These are phyloP conservation scores for Penicillium verrucosum DNA, from an alignment of 2,329 filamentous ascomycete species.

Conservation along the genomic window DNA sequence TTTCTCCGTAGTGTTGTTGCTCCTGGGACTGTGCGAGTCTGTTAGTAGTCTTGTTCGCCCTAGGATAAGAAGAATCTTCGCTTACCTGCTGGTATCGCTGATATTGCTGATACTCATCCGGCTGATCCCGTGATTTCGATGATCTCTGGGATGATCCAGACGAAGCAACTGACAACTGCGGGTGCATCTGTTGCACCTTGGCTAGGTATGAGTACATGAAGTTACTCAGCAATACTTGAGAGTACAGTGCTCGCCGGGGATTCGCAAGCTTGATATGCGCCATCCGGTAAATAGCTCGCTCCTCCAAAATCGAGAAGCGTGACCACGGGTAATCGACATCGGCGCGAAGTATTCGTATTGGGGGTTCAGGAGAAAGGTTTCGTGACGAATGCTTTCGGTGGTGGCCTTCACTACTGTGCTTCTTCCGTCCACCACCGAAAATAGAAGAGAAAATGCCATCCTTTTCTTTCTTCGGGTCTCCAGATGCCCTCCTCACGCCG, in stretches of 20 bases:
- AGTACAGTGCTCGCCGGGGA: slow-evolving; percentile 83
- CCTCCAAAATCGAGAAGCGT: slow-evolving; percentile 88
- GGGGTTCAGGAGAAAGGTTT: slow-evolving; percentile 76
- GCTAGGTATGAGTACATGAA: slow-evolving; percentile 99
- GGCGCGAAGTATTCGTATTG: slow-evolving; percentile 68
- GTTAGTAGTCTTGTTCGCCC: slow-evolving; percentile 6
- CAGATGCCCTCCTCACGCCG: slow-evolving; percentile 65
- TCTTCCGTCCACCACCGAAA: slow-evolving; percentile 88
- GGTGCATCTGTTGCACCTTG: slow-evolving; percentile 98
- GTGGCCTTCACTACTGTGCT: slow-evolving; percentile 68
- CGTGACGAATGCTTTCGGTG: slow-evolving; percentile 72
- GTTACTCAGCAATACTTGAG: slow-evolving; percentile 93
- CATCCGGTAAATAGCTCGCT: slow-evolving; percentile 97
- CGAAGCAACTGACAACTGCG: slow-evolving; percentile 85
- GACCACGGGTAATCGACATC: slow-evolving; percentile 97
- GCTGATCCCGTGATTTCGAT: slow-evolving; percentile 38
- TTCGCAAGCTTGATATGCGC: slow-evolving; percentile 99
- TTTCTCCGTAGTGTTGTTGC: slow-evolving; percentile 39
- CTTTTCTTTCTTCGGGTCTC: slow-evolving; percentile 77
- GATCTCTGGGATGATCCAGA: slow-evolving; percentile 70
- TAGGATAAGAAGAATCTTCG: background rate
- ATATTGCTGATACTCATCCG: slow-evolving; percentile 45
- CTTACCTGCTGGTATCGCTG: slow-evolving; percentile 48
- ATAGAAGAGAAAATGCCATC: slow-evolving; percentile 91
- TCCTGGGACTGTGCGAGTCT: slow-evolving; percentile 17